Evolutionary conservation across 2,329 filamentous ascomycete species (phyloP), one percentile per base, ranked within the genome.

Genomic region (Monosporascus sp.): DNA sequence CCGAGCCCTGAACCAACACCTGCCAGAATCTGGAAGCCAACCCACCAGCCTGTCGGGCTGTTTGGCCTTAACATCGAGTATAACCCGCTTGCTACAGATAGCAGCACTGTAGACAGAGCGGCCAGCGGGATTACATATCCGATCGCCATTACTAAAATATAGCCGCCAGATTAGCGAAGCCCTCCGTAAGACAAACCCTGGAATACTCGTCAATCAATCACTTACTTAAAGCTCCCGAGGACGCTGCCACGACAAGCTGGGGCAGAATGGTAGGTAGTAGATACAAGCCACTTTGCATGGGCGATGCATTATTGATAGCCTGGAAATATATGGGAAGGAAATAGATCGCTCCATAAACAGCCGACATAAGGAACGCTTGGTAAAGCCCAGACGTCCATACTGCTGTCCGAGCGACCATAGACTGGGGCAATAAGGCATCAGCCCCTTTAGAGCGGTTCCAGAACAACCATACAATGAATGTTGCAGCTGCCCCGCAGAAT

Each of bases 301-400:
- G 52, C 7, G 36, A 49, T 19, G 47, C 54, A 9, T 50, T 54
- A 20, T 54, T 57, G 50, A 71, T 50, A 52, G 65, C 54, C 56
- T 70, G 60, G 61, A 70, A 65, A 60, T 63, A 68, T 31, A 68
- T 55, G 3, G 66, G 65, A 6, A 67, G 55, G 43, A 54, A 61
- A 45, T 49, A 63, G 7, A 48, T 48, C 3, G 47, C 34, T 4
- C 62, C 56, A 36, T 60, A 65, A 6, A 61, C 51, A 7, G 53
- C 47, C 6, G 56, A 43, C 0, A 62, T 48, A 26, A 56, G 49
- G 16, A 64, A 63, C 17, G 60, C 59, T 1, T 60, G 47, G 43
- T 52, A 56, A 2, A 64, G 14, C 2, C 37, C 57, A 16, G 50
- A 43, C 7, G 56, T 31, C 22, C 46, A 54, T 1, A 68, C 58